These are phyloP conservation scores for Metarhizium anisopliae DNA, from an alignment of 2,329 filamentous ascomycete genomes.

Conservation along the genomic window DNA sequence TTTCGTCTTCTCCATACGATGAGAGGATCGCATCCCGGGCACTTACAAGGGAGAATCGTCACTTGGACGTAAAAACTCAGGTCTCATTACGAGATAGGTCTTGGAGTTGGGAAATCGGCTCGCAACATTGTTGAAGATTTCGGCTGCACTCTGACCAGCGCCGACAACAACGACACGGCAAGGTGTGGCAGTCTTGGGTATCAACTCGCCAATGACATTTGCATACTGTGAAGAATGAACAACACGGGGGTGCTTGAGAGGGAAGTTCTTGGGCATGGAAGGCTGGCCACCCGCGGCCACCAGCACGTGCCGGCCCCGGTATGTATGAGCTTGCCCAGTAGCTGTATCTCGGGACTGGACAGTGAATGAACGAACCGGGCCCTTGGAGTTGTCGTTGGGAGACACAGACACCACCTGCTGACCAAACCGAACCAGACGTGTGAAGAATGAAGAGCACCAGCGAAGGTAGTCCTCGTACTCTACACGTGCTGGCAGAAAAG, in stretches of 20 bases:
- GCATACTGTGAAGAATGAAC: constrained; percentile 87
- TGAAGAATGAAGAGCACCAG: constrained; percentile 82
- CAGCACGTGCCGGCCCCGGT: constrained; percentile 56
- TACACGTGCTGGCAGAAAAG: constrained; percentile 74
- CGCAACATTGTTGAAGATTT: constrained; percentile 89
- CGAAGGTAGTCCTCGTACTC: constrained; percentile 95
- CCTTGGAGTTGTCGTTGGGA: constrained; percentile 35
- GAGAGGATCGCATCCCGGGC: not conserved
- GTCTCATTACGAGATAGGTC: constrained; percentile 72
- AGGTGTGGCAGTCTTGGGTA: constrained; percentile 43
- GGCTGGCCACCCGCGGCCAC: constrained; percentile 52
- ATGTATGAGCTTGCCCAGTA: constrained; percentile 43
- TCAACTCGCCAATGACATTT: constrained; percentile 49
- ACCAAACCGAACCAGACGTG: constrained; percentile 62
- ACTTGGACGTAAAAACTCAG: constrained; percentile 75
- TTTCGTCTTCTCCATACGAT: not conserved
- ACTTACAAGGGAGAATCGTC: constrained; percentile 93
- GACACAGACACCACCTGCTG: constrained; percentile 67
- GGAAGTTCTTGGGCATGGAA: constrained; percentile 62
- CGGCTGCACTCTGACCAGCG: constrained; percentile 84
- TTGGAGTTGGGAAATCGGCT: constrained; percentile 71
- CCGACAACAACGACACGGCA: constrained; percentile 80
- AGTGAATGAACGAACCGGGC: constrained; percentile 53
- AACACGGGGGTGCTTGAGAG: constrained; percentile 60
- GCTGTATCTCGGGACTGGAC: constrained; percentile 56